Percentiles rank a stretch among this genome's conserved stretches.
phyloP scores from a whole-genome alignment of 2,329 filamentous ascomycete species.

The Xylaria sp. region DNA sequence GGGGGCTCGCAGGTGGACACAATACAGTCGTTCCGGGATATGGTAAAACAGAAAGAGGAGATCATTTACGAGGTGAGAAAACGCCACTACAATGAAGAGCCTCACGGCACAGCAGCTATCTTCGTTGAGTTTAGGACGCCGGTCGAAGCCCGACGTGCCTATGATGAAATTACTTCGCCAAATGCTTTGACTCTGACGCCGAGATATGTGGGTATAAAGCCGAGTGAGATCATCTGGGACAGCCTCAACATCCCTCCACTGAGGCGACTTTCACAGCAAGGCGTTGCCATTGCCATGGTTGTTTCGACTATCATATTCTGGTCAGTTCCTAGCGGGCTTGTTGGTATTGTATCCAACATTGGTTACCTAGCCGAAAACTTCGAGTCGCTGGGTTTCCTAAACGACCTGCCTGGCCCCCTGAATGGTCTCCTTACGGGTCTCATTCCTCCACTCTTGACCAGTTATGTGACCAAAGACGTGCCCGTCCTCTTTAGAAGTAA shows the following conservation, averaged over 20 bases:
- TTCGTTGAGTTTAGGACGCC: slow-evolving; percentile 91
- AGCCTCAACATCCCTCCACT: slow-evolving; percentile 63
- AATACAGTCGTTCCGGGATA: slow-evolving; percentile 79
- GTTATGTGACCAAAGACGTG: slow-evolving; percentile 82
- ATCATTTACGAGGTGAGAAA: slow-evolving; percentile 49
- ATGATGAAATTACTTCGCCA: slow-evolving; percentile 56
- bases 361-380: slow-evolving; percentile 68
- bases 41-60: slow-evolving; percentile 55
- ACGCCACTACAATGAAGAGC: slow-evolving; percentile 28
- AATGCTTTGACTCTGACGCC: slow-evolving; percentile 35
- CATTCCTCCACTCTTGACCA: slow-evolving; percentile 77
- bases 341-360: slow-evolving; percentile 87
- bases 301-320: slow-evolving; percentile 84
- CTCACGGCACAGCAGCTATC: slow-evolving; percentile 65
- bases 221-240: slow-evolving; percentile 84
- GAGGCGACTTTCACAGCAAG: slow-evolving; percentile 42
- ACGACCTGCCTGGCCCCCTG: slow-evolving; percentile 69
- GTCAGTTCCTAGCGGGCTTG: slow-evolving; percentile 74
- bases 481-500: slow-evolving; percentile 76
- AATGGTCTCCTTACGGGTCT: slow-evolving; percentile 83
- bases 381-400: slow-evolving; percentile 75
- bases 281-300: slow-evolving; percentile 71
- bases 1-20: slow-evolving; percentile 81
- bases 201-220: slow-evolving; percentile 65
- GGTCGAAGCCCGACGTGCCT: slow-evolving; percentile 83